These are phyloP conservation scores for Echria macrotheca DNA, from an alignment of 495 filamentous ascomycete species.

Conservation along the genomic window DNA sequence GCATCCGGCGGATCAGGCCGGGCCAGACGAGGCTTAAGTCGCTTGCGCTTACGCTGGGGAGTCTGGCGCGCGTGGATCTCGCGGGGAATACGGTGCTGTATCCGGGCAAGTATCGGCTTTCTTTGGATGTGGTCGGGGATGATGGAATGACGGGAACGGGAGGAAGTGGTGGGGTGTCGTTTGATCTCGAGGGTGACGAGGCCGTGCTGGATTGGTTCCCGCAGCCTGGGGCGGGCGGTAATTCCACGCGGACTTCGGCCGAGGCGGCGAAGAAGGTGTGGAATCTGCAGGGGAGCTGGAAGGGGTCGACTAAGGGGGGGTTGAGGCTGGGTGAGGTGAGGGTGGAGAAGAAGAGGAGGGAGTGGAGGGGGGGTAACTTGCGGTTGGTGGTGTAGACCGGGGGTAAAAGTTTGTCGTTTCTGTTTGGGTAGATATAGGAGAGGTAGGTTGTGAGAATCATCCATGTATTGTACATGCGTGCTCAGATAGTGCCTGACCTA, in stretches of 20 bases:
- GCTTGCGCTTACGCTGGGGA: constrained; percentile 50
- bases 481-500: no score
- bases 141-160: no score
- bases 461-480: no score
- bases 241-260: no score
- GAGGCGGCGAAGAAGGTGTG: background rate
- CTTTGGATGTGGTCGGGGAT: constrained; percentile 3
- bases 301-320: background rate
- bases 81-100: constrained; percentile 53
- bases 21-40: constrained; percentile 31
- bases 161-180: background rate
- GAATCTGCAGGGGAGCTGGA: background rate
- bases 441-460: no score
- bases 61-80: constrained; percentile 48
- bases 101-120: constrained; percentile 52
- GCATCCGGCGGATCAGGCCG: constrained; percentile 41
- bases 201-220: constrained; percentile 2
- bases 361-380: no score
- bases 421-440: no score
- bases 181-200: background rate
- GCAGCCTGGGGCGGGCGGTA: background rate
- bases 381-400: no score
- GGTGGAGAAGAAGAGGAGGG: background rate
- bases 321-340: background rate
- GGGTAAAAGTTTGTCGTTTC: no score